A percentile compares a stretch with the other conserved stretches of the same genome.
Conservation (phyloP, 2,329 filamentous ascomycete species). For the Akanthomyces lecanii region DNA sequence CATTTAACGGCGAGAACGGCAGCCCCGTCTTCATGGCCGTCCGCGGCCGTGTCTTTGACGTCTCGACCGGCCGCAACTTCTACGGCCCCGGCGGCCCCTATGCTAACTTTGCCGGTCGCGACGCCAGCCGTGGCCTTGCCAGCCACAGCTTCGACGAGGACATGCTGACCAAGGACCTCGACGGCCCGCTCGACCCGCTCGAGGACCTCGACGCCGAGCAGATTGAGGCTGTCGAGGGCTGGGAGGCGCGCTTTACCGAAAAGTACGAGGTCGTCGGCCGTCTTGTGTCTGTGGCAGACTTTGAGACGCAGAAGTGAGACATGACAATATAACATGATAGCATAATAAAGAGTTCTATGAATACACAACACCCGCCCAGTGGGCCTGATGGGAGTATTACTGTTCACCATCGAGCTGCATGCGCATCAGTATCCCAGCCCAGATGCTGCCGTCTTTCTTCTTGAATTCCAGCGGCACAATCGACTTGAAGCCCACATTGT, state of each 20-base stretch:
- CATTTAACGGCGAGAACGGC: slow-evolving; percentile 73
- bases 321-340: background rate
- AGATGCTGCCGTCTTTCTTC: slow-evolving; percentile 3
- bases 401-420: background rate
- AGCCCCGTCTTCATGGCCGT: slow-evolving; percentile 86
- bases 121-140: slow-evolving; percentile 83
- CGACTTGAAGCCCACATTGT: slow-evolving; percentile 3
- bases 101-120: slow-evolving; percentile 90
- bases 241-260: slow-evolving; percentile 89
- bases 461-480: slow-evolving; percentile 4
- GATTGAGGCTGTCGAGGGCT: slow-evolving; percentile 77
- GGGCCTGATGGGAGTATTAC: background rate
- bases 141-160: slow-evolving; percentile 90
- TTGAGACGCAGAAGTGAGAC: slow-evolving; percentile 17
- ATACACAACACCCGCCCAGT: background rate
- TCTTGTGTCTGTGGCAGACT: slow-evolving; percentile 58
- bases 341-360: background rate
- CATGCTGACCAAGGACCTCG: slow-evolving; percentile 88
- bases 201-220: slow-evolving; percentile 69
- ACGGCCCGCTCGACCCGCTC: slow-evolving; percentile 75
- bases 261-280: slow-evolving; percentile 96
- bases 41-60: slow-evolving; percentile 86
- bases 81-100: slow-evolving; percentile 96
- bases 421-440: background rate
- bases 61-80: slow-evolving; percentile 81